Base-by-base conservation (phyloP, 2,329 filamentous ascomycete species). In the Cytospora mali region DNA sequence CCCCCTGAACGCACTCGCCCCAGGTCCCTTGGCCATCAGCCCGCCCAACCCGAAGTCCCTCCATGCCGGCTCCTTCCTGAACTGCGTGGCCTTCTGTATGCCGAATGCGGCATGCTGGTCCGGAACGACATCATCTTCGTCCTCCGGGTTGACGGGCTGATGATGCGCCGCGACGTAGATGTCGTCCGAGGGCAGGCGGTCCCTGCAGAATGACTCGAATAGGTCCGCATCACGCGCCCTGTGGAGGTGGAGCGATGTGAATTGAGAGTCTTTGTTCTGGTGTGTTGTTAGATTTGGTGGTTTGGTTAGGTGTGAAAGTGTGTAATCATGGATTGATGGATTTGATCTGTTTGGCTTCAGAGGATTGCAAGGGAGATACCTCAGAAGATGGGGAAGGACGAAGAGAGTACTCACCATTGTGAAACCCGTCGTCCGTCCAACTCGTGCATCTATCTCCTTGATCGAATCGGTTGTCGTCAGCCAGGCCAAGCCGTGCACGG, bases 51-150 rank as follows among this genome's bases (percentile, higher is more conserved):
- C 89, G 7, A 94, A 77, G 71, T 95, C 91, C 72, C 88, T 89
- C 91, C 91, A 96, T 9, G 87, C 87, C 1, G 89, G 82, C 76
- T 93, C 90, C 70, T 83, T 84, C 69, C 80, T 82, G 67, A 84
- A 84, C 76, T 92, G 89, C 18, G 90, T 93, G 11, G 91, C 91
- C 68, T 90, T 85, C 74, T 91, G 87, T 70, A 96, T 95, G 46
- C 91, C 92, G 73, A 95, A 95, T 0, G 91, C 92, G 14, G 91
- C 91, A 72, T 95, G 91, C 77, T 95, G 91, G 75, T 95, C 91
- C 0, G 92, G 91, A 5, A 95, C 91, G 4, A 95, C 89, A 71
- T 95, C 91, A 72, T 95, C 92, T 76, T 95, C 91, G 73, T 95
- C 91, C 75, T 95, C 91, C 0, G 92, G 91, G 73, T 95, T 94